Percentiles rank a stretch among this genome's conserved stretches.
These are phyloP conservation scores for Sarocladiaceae sp. DNA, from an alignment of 2,329 filamentous ascomycete species.

Conservation along the genomic window DNA sequence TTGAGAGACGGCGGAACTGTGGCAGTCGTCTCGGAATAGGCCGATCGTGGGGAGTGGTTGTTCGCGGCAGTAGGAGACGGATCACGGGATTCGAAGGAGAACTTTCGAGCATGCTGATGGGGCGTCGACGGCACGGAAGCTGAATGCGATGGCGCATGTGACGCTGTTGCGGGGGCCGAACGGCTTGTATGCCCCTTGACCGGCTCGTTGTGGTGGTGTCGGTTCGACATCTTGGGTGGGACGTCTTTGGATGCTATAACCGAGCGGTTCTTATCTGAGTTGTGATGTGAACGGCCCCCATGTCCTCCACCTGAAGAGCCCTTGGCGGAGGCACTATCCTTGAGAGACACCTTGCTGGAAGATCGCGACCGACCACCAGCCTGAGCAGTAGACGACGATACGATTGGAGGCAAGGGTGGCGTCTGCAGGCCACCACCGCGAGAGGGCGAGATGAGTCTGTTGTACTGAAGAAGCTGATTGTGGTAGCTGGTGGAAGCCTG, in stretches of 20 bases:
- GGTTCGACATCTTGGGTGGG: conserved; percentile 42
- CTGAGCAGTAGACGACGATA: conserved; percentile 51
- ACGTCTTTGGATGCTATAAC: conserved; percentile 54
- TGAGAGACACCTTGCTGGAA: conserved; percentile 53
- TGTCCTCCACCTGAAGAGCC: conserved; percentile 48
- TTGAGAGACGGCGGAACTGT: conserved; percentile 58
- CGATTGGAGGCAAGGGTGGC: conserved; percentile 46
- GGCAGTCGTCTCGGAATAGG: conserved; percentile 81
- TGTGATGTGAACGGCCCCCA: conserved; percentile 57
- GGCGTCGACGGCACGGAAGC: conserved; percentile 92
- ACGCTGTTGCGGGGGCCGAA: conserved; percentile 21
- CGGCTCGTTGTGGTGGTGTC: conserved; percentile 16
- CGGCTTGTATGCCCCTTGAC: conserved; percentile 24
- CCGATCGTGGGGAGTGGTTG: conserved; percentile 82
- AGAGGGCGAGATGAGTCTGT: conserved; percentile 55
- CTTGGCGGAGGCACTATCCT: conserved; percentile 41
- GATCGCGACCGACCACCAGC: conserved; percentile 51
- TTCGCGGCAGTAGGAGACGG: conserved; percentile 73
- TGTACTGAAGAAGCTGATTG: conserved; percentile 58
- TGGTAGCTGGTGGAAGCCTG: conserved; percentile 55
- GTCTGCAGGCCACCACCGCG: conserved; percentile 51
- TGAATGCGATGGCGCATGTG: conserved; percentile 47
- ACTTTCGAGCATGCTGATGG: conserved; percentile 78
- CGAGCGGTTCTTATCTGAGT: conserved; percentile 54
- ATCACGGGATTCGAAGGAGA: conserved; percentile 68